These are phyloP conservation scores for Russula olivacea DNA, from an alignment of 768 basidiomycete species.

Conservation along the genomic window DNA sequence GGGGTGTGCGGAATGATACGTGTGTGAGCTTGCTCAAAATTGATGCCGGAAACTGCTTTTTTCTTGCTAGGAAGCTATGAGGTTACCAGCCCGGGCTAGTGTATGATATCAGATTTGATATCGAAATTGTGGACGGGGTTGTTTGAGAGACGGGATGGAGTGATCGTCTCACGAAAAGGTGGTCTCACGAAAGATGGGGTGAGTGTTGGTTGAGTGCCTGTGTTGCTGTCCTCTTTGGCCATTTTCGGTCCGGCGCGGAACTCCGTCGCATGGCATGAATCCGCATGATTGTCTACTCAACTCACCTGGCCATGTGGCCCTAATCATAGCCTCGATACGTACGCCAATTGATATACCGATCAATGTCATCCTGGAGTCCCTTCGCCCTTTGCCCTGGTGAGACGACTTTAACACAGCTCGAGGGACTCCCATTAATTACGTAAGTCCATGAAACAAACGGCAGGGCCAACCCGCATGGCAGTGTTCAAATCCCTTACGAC, in stretches of 20 bases:
- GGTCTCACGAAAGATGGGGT: too few species aligned
- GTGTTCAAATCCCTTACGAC: not conserved
- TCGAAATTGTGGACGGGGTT: not conserved
- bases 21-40: not conserved
- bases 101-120: not conserved
- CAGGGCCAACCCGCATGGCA: not conserved
- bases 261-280: too few species aligned
- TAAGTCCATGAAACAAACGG: not conserved
- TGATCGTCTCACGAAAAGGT: not conserved
- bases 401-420: not conserved
- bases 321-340: not conserved
- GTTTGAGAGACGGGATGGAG: slow-evolving; percentile 1
- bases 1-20: too few species aligned
- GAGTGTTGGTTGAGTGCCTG: not conserved
- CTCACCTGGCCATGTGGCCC: not conserved
- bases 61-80: not conserved
- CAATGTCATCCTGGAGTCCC: too few species aligned
- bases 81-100: not conserved
- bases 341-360: not conserved
- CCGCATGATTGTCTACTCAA: not conserved
- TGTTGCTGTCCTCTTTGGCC: not conserved
- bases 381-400: too few species aligned
- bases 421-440: not conserved
- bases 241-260: not conserved
- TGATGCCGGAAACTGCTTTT: not conserved